Evolutionary conservation across 805 yeast genomes (phyloP).

Genomic region (Barnettozyma siamensis): DNA sequence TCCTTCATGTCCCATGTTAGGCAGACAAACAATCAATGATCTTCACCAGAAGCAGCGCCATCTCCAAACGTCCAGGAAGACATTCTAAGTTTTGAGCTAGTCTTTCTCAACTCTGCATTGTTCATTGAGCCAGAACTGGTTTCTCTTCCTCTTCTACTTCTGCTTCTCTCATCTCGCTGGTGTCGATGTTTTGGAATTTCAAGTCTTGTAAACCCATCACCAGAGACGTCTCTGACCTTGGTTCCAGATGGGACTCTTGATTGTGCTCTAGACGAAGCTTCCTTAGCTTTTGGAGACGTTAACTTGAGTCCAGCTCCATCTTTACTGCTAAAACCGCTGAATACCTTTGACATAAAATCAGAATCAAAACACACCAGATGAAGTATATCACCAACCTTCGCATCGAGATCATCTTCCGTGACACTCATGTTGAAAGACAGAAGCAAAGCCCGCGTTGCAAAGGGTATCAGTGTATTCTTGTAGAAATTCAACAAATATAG

Average conservation of each 20-base stretch:
- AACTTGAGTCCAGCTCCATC: too few relatives aligned
- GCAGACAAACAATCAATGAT: too few relatives aligned
- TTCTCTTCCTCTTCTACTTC: slow-evolving; percentile 2
- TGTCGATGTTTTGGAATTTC: slow-evolving; percentile 4
- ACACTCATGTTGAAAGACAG: slow-evolving; percentile 1
- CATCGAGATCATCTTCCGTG: slow-evolving; percentile 4
- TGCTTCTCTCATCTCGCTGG: not conserved
- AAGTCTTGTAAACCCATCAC: not conserved
- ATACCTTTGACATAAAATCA: too few relatives aligned
- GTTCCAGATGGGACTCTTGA: not conserved
- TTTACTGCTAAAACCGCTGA: too few relatives aligned
- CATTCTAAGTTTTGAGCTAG: too few relatives aligned
- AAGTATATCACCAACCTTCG: slow-evolving; percentile 1
- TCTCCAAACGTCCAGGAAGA: too few relatives aligned
- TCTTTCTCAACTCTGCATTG: too few relatives aligned
- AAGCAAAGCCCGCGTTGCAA: slow-evolving; percentile 1
- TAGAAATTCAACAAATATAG: slow-evolving; percentile 11
- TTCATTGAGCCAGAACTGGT: not conserved
- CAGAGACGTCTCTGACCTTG: not conserved
- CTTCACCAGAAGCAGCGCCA: too few relatives aligned
- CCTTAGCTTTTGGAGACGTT: not conserved
- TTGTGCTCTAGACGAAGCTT: not conserved
- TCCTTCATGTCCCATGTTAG: too few relatives aligned
- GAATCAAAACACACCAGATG: slow-evolving; percentile 7
- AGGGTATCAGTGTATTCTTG: slow-evolving; percentile 3